Conservation (phyloP, 345 rosid genomes). For the Psidium guajava region DNA sequence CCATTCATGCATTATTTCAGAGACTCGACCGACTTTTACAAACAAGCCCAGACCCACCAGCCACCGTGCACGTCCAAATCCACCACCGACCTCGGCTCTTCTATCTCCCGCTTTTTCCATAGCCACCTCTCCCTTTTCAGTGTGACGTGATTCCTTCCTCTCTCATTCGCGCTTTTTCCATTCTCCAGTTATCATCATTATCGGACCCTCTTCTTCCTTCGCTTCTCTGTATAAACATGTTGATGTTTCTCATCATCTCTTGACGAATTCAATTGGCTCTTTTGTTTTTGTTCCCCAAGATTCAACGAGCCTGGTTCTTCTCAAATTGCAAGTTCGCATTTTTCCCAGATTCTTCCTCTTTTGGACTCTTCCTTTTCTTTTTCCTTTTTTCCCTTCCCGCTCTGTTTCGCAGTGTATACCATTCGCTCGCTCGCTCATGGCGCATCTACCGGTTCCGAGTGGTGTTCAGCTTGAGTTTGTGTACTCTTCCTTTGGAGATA, state of each 20-base stretch:
- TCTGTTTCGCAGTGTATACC: background rate
- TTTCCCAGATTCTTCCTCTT: background rate
- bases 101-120: background rate
- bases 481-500: slow-evolving; percentile 71
- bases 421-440: slow-evolving; percentile 15
- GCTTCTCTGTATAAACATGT: background rate
- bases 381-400: background rate
- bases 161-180: background rate
- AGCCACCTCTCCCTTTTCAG: background rate
- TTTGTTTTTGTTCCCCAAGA: background rate
- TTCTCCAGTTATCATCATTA: background rate
- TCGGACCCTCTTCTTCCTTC: background rate
- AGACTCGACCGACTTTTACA: background rate
- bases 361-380: background rate
- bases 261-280: background rate
- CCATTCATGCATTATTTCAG: background rate
- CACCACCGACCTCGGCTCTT: background rate
- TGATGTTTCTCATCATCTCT: background rate
- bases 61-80: background rate
- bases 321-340: background rate
- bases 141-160: background rate
- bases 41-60: background rate
- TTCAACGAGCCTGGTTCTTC: background rate
- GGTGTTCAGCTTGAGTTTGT: slow-evolving; percentile 38
- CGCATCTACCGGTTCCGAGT: slow-evolving; percentile 39